Conservation (phyloP, 2,329 filamentous ascomycete genomes). For the Epichloe glyceriae region DNA sequence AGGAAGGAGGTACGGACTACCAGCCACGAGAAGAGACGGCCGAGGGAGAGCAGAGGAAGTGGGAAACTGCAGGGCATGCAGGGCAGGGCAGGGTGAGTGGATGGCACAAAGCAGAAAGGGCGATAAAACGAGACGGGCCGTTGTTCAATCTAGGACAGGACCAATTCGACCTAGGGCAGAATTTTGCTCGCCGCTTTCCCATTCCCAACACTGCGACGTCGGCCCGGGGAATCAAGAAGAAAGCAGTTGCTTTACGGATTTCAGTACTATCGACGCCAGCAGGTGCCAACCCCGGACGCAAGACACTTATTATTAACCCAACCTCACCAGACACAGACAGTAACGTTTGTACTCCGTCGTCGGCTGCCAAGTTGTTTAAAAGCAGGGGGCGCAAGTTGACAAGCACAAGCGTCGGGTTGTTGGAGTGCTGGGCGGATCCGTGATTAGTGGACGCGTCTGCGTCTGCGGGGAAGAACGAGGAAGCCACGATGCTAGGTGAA, state of each 20-base stretch:
- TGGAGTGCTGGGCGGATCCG: no score
- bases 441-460: not conserved
- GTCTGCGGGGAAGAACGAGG: not conserved
- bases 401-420: no score
- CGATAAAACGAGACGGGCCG: not conserved
- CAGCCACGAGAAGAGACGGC: no score
- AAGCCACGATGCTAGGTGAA: not conserved
- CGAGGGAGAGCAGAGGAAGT: not conserved
- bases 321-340: no score
- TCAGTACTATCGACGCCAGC: no score
- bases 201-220: no score
- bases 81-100: not conserved
- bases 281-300: no score
- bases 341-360: not conserved
- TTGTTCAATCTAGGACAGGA: not conserved
- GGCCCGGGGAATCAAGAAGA: no score
- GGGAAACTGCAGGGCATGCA: not conserved
- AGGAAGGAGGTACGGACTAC: no score
- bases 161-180: not conserved
- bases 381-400: not conserved
- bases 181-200: not conserved
- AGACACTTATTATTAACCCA: no score
- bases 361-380: not conserved
- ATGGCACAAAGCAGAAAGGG: not conserved
- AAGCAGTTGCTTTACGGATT: no score